Evolutionary conservation across 345 rosid genomes (phyloP).

Genomic region (Moricandia arvensis): DNA sequence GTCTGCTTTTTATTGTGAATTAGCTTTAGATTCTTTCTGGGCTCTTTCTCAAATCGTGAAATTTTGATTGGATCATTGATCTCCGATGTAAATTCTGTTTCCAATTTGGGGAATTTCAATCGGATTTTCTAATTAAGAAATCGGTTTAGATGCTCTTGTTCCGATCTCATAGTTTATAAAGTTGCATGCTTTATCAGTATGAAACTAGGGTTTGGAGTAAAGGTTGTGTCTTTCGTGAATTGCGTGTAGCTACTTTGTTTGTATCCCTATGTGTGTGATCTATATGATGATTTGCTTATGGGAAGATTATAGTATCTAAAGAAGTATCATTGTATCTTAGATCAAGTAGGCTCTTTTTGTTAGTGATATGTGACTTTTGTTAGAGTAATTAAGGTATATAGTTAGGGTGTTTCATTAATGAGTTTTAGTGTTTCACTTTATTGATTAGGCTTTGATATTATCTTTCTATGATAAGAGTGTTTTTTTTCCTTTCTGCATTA

Average conservation of each 20-base stretch:
- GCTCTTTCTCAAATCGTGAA: slow-evolving; percentile 3
- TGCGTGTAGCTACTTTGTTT: neutral
- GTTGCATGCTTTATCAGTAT: neutral
- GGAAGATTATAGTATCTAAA: neutral
- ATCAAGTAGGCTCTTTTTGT: neutral
- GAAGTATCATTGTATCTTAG: neutral
- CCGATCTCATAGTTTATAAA: neutral
- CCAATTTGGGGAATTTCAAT: neutral
- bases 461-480: neutral
- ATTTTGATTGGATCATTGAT: slow-evolving; percentile 14
- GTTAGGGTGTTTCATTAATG: neutral
- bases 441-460: neutral
- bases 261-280: neutral
- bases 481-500: neutral
- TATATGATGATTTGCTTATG: neutral
- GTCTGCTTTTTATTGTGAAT: neutral
- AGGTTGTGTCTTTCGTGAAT: slow-evolving; percentile 7
- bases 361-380: neutral
- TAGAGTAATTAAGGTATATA: neutral
- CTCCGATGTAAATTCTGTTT: slow-evolving; percentile 7
- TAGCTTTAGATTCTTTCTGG: neutral
- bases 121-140: neutral
- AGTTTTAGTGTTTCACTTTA: neutral
- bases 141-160: neutral
- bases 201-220: slow-evolving; percentile 28